These are phyloP conservation scores for Coemansia sp. DNA, from an alignment of 192 early-diverging fungal genomes.

Conservation along the genomic window DNA sequence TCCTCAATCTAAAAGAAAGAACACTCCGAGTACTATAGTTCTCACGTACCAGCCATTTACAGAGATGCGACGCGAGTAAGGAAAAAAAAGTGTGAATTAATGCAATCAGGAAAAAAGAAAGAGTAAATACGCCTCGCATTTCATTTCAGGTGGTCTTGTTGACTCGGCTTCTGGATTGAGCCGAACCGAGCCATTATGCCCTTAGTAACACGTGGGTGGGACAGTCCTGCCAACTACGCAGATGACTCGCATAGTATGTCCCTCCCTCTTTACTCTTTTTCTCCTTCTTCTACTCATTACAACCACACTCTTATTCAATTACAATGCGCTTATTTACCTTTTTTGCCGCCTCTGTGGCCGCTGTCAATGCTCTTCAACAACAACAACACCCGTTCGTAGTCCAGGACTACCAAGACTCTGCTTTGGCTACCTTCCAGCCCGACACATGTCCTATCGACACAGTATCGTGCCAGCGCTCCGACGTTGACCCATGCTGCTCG, in stretches of 20 bases:
- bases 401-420: not conserved
- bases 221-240: not conserved
- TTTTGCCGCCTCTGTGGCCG: not conserved
- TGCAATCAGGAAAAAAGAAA: not conserved
- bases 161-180: conserved; percentile 3
- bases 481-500: conserved; percentile 54
- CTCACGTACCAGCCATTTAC: conserved; percentile 5
- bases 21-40: not conserved
- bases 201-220: not conserved
- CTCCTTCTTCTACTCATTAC: not conserved
- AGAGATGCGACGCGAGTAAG: not conserved
- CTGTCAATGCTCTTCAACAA: not conserved
- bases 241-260: not conserved
- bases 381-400: not conserved
- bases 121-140: not conserved
- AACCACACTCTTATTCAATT: not conserved
- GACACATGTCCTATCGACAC: conserved; percentile 48
- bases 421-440: not conserved
- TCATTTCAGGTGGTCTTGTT: not conserved
- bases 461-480: conserved; percentile 36
- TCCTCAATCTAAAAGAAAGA: not conserved
- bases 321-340: conserved; percentile 3
- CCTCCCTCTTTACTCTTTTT: not conserved
- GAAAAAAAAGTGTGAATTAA: not conserved
- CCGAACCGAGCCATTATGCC: not conserved